phyloP scores from a whole-genome alignment of 768 basidiomycete genomes.

The Tephrocybe rancida region DNA sequence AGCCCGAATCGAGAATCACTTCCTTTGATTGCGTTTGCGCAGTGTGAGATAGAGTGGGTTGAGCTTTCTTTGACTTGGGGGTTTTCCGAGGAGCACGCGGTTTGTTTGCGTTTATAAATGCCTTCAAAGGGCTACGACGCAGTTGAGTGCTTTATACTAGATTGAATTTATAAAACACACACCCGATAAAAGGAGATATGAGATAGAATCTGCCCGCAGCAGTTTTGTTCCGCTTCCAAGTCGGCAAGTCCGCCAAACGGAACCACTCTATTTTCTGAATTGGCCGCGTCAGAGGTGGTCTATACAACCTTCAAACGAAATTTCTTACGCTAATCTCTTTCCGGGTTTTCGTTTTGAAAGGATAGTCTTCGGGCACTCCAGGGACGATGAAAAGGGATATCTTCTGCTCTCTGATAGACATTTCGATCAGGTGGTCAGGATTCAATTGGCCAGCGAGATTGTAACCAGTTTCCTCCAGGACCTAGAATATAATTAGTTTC shows the following conservation, averaged over 20 bases:
- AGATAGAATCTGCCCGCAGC: conserved; percentile 87
- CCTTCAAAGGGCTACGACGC: conserved; percentile 56
- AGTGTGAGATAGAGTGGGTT: conserved; percentile 1
- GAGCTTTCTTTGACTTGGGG: conserved; percentile 26
- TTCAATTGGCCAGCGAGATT: conserved; percentile 73
- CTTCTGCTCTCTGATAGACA: conserved; percentile 87
- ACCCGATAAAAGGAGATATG: conserved; percentile 93
- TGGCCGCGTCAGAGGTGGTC: too few species aligned
- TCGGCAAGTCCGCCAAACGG: conserved; percentile 83
- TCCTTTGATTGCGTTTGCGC: conserved; percentile 22
- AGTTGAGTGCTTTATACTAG: conserved; percentile 7
- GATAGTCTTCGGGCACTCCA: conserved; percentile 84
- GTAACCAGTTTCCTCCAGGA: conserved; percentile 96
- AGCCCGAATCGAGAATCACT: conserved; percentile 63
- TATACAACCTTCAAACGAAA: too few species aligned
- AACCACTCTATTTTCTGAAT: conserved; percentile 99
- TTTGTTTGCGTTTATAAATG: conserved; percentile 67
- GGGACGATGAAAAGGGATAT: conserved; percentile 91
- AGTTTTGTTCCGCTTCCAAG: conserved; percentile 82
- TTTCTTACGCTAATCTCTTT: conserved; percentile 98
- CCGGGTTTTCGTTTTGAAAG: conserved; percentile 91
- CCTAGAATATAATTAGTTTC: conserved; percentile 47
- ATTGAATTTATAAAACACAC: conserved; percentile 23
- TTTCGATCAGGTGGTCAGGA: conserved; percentile 72
- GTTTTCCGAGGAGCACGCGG: conserved; percentile 49